Evolutionary conservation across 768 basidiomycete species (phyloP), one percentile per base, ranked within the genome.

Genomic region (Auricularia auricula-judae): DNA sequence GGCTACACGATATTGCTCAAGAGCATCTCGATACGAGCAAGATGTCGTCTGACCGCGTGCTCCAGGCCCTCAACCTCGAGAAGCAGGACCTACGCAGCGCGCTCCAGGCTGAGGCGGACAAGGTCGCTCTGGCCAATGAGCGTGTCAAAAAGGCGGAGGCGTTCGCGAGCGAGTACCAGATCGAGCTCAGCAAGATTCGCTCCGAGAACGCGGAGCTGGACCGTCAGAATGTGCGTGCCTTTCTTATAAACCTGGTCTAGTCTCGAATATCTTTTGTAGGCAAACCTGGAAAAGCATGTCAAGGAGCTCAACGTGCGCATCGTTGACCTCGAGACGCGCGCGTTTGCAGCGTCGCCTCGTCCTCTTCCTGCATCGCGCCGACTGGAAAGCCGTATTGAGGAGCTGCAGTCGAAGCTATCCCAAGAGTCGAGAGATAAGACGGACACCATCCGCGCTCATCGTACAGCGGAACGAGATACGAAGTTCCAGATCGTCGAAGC

Each of bases 191-290:
- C 66, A 86, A 86, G 71, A 80, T 86, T 33, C 80, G 89, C 4
- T 81, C 86, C n/a, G 89, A 92, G 73, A 93, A 93, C 70, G 87
- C 89, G 0, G 84, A 88, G 66, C 73, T 93, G 44, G 91, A 93
- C 66, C 84, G 84, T 71, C 76, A 82, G 60, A 94, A 93, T 70
- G 91, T 92, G 68, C 68, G 80, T 73, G 36, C 8, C 77, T 68
- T 36, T 34, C 58, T 35, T 42, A 33, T 36, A 63, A 21, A 23
- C 51, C 7, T 10, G n/a, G 63, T 8, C 29, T 43, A 18, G 44
- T 34, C 62, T 67, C 35, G 68, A 54, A 59, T 65, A 43, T 53
- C 68, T 42, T 36, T 63, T 47, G 42, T 65, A 94, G 92, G 89
- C 89, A 11, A 84, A 80, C 67, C 78, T 94, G 18, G 91, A 93